Evolutionary conservation across 129 eudicot species (phyloP).

Genomic region (Kitagawia praeruptora): DNA sequence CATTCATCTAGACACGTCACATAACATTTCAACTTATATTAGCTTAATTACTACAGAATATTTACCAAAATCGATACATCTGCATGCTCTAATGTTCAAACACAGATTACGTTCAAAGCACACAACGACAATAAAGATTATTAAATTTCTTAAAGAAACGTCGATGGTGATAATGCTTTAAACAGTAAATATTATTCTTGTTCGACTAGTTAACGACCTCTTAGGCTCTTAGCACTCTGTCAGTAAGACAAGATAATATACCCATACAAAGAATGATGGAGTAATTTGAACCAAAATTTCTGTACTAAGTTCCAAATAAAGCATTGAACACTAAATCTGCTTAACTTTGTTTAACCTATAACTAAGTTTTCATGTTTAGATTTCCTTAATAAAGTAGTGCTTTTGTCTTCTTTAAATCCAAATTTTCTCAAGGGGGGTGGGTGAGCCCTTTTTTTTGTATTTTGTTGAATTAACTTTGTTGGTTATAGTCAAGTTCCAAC

Average conservation of each 20-base stretch:
- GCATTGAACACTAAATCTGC: background rate
- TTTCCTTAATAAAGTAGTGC: background rate
- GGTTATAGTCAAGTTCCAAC: slow-evolving; percentile 1
- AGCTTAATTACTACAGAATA: background rate
- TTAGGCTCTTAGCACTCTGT: background rate
- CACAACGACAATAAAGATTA: background rate
- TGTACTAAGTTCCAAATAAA: background rate
- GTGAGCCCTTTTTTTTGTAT: slow-evolving; percentile 6
- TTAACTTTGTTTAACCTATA: background rate
- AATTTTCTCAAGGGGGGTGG: background rate
- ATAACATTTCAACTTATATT: background rate
- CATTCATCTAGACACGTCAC: background rate
- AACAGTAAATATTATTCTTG: background rate
- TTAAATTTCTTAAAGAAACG: background rate
- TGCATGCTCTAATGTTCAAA: background rate
- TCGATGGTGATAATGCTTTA: background rate
- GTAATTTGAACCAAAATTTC: background rate
- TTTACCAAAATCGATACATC: background rate
- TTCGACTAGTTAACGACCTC: background rate
- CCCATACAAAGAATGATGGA: too few relatives aligned
- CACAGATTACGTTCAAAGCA: background rate
- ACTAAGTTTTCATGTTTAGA: background rate
- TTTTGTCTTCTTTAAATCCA: background rate
- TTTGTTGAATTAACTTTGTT: background rate
- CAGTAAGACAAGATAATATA: background rate